A percentile compares a stretch with the other conserved stretches of the same genome.
phyloP scores from a whole-genome alignment of 805 yeast genomes.

The Nakazawaea sp. region DNA sequence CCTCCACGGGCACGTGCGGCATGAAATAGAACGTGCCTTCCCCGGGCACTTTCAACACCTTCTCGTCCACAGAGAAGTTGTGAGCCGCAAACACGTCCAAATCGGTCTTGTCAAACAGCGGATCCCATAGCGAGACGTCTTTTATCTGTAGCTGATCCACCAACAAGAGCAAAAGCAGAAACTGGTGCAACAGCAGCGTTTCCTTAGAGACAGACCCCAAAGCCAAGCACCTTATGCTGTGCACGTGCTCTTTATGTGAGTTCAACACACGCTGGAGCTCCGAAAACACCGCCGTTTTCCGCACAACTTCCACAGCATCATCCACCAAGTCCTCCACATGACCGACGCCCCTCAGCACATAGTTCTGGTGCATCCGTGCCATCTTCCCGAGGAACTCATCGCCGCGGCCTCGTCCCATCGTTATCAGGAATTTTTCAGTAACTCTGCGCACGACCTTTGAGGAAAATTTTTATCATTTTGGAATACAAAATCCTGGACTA shows the following conservation, averaged over 20 bases:
- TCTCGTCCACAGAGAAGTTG: constrained; percentile 12
- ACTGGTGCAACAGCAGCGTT: constrained; percentile 20
- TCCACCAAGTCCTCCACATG: too few species aligned
- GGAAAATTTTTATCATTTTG: too few species aligned
- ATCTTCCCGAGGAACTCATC: too few species aligned
- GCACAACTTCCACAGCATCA: too few species aligned
- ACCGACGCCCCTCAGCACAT: too few species aligned
- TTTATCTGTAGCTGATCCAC: background rate
- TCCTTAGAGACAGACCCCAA: constrained; percentile 21
- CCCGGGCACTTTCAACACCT: background rate
- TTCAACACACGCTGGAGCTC: too few species aligned
- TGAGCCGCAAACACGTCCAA: constrained; percentile 12
- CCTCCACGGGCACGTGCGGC: constrained; percentile 27
- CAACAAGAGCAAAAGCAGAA: constrained; percentile 18
- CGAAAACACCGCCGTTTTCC: too few species aligned
- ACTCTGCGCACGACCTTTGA: too few species aligned
- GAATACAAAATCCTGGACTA: too few species aligned
- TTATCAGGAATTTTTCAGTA: too few species aligned
- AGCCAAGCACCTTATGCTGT: constrained; percentile 18
- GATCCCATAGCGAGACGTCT: constrained; percentile 23
- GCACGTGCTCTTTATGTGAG: background rate
- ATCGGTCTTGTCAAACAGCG: constrained; percentile 21
- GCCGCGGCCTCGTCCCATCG: too few species aligned
- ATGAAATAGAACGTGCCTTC: constrained; percentile 18
- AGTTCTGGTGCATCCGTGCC: too few species aligned